Base-by-base conservation (phyloP, 1,139 yeast species). In the Ogataea hybrid region DNA sequence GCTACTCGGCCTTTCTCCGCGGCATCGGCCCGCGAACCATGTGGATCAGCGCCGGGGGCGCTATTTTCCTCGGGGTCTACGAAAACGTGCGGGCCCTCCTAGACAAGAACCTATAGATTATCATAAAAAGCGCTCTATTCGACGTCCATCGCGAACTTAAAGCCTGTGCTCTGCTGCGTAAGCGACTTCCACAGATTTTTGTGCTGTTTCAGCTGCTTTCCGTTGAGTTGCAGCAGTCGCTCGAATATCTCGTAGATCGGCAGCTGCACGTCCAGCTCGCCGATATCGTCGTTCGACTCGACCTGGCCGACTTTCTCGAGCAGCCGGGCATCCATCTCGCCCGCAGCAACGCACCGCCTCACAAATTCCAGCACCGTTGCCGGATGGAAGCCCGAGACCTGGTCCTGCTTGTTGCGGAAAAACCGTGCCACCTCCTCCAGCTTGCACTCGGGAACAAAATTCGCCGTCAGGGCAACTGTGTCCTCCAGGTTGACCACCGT, bases 21-120 rank as follows among this genome's bases (percentile, higher is more conserved):
- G 98, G 98, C 5, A 74, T 90, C 30, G 97, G 95, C 0, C 97
- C 98, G 2, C 73, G 98, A 61, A 89, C 97, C 0, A 75, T 86
- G 78, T 92, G 98, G 98, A 92, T 92, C 47, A 83, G 95, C 67
- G 94, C 95, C 4, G 99, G 99, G 14, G 99, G 99, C 15, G 96
- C 97, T 23, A 88, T 94, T 28, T 92, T 94, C 67, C 71, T 92
- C 44, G 99, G 99, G 3, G 87, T 88, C 46, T 92, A 92, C 59
- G 98, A 92, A 63, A 65, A 83, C 18, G 90, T 84, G 4, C 79
- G 71, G 44, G 22, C 28, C 8, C 29, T 32, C 11, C 25, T 37
- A 14, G 20, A 18, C 12, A 12, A 23, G 21, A 32, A 14, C 16
- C 12, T 14, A 25, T 8, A 18, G 30, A 25, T 25, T 15, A 27